phyloP scores from a whole-genome alignment of 768 basidiomycete genomes.

The Rhizopogon vinicolor region DNA sequence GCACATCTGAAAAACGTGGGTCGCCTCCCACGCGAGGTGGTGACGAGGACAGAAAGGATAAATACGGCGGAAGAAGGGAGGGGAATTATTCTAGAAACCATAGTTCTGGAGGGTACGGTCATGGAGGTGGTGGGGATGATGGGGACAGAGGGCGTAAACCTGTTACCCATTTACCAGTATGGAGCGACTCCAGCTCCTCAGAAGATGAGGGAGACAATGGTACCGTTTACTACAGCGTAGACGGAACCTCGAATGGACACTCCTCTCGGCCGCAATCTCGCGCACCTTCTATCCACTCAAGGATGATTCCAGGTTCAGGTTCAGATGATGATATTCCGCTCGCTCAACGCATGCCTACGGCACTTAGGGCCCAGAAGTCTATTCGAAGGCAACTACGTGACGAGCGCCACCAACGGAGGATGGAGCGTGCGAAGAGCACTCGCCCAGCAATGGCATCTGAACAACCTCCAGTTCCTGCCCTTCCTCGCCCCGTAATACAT shows the following conservation, averaged over 20 bases:
- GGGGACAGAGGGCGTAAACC: conserved; percentile 31
- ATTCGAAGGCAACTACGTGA: conserved; percentile 70
- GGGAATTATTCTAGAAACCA: conserved; percentile 15
- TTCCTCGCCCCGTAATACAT: conserved; percentile 17
- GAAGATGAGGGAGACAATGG: conserved; percentile 41
- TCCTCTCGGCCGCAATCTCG: conserved; percentile 18
- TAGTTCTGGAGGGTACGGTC: conserved; percentile 17
- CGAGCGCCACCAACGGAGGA: conserved; percentile 56
- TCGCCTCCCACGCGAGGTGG: conserved; percentile 9
- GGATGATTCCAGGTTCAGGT: conserved; percentile 15
- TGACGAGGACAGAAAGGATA: conserved; percentile 3
- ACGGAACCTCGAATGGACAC: conserved; percentile 27
- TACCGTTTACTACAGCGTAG: conserved; percentile 40
- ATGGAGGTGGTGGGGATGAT: conserved; percentile 36
- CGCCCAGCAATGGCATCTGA: conserved; percentile 16
- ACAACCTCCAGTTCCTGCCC: conserved; percentile 11
- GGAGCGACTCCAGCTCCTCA: conserved; percentile 30
- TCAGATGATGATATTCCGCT: conserved; percentile 81
- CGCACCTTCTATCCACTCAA: conserved; percentile 15
- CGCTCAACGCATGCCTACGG: conserved; percentile 78
- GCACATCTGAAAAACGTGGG: conserved; percentile 15
- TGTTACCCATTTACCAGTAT: conserved; percentile 25
- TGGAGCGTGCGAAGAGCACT: conserved; percentile 36
- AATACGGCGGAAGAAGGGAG: conserved; percentile 6
- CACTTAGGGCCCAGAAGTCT: conserved; percentile 75